These are phyloP conservation scores for Talaromyces piceae DNA, from an alignment of 2,329 filamentous ascomycete genomes.

Conservation along the genomic window DNA sequence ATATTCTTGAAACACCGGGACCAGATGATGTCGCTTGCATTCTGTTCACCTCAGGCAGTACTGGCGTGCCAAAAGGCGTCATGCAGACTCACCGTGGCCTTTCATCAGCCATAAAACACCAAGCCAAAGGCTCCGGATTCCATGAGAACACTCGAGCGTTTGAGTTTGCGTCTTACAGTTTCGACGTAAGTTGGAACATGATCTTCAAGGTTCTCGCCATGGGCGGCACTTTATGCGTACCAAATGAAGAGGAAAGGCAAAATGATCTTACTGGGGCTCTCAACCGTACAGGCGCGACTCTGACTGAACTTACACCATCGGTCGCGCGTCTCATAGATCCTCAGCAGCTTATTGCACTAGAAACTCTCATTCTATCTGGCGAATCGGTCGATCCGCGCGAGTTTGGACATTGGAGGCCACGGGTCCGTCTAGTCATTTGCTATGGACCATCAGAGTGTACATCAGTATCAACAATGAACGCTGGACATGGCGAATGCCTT, in stretches of 20 bases:
- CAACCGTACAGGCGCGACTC: constrained; percentile 39
- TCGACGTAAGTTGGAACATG: constrained; percentile 36
- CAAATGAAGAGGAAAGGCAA: constrained; percentile 35
- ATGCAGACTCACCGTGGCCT: constrained; percentile 52
- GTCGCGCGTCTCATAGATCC: constrained; percentile 39
- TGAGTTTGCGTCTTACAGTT: constrained; percentile 29
- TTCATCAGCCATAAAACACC: constrained; percentile 46
- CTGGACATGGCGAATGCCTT: constrained; percentile 19
- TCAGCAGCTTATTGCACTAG: constrained; percentile 27
- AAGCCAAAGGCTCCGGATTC: constrained; percentile 46
- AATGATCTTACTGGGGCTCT: constrained; percentile 40
- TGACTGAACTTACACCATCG: constrained; percentile 49
- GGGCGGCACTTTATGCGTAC: constrained; percentile 49
- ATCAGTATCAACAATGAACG: constrained; percentile 22
- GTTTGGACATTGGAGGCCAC: constrained; percentile 37
- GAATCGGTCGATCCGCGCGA: constrained; percentile 37
- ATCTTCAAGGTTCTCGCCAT: constrained; percentile 42
- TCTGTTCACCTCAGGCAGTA: constrained; percentile 8
- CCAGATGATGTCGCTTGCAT: constrained; percentile 1
- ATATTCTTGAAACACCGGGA: background rate
- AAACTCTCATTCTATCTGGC: constrained; percentile 26
- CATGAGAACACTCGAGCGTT: constrained; percentile 34
- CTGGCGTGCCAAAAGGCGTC: constrained; percentile 6
- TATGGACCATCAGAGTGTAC: constrained; percentile 37
- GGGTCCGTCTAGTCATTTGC: constrained; percentile 35